Evolutionary conservation across 2,329 filamentous ascomycete genomes (phyloP).

Genomic region (Lithohypha guttulata): DNA sequence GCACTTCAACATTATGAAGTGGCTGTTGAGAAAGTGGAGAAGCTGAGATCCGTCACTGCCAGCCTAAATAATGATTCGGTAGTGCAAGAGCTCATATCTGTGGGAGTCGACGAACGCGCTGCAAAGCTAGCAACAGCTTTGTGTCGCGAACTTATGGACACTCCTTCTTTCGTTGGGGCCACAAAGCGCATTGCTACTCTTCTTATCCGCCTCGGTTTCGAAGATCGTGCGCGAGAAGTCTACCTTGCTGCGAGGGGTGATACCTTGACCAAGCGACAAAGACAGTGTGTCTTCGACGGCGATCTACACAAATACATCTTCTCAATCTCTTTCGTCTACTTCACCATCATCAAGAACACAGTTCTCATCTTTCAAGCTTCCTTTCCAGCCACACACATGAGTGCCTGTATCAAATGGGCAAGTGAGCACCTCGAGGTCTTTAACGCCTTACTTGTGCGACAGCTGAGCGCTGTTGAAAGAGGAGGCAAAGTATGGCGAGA

Average conservation of each 20-base stretch:
- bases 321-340: slow-evolving; percentile 91
- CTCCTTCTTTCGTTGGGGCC: slow-evolving; percentile 63
- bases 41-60: slow-evolving; percentile 66
- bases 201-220: slow-evolving; percentile 77
- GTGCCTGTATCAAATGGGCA: slow-evolving; percentile 95
- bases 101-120: slow-evolving; percentile 80
- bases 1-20: slow-evolving; percentile 80
- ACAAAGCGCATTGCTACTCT: slow-evolving; percentile 74
- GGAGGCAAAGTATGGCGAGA: slow-evolving; percentile 67
- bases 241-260: slow-evolving; percentile 72
- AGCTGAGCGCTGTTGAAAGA: slow-evolving; percentile 74
- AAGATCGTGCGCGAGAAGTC: slow-evolving; percentile 76
- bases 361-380: slow-evolving; percentile 77
- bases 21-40: slow-evolving; percentile 74
- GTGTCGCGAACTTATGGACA: slow-evolving; percentile 64
- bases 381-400: slow-evolving; percentile 79
- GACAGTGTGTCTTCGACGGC: slow-evolving; percentile 91
- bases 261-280: slow-evolving; percentile 68
- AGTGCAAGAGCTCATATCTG: slow-evolving; percentile 83
- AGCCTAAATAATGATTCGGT: slow-evolving; percentile 74
- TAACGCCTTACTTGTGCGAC: slow-evolving; percentile 68
- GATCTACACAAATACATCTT: slow-evolving; percentile 89
- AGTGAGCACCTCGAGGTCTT: slow-evolving; percentile 89
- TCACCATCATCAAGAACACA: slow-evolving; percentile 87
- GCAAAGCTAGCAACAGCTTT: slow-evolving; percentile 65